Evolutionary conservation across 192 early-diverging fungal genomes (phyloP).

Genomic region (Gaertneriomyces semiglobifer): DNA sequence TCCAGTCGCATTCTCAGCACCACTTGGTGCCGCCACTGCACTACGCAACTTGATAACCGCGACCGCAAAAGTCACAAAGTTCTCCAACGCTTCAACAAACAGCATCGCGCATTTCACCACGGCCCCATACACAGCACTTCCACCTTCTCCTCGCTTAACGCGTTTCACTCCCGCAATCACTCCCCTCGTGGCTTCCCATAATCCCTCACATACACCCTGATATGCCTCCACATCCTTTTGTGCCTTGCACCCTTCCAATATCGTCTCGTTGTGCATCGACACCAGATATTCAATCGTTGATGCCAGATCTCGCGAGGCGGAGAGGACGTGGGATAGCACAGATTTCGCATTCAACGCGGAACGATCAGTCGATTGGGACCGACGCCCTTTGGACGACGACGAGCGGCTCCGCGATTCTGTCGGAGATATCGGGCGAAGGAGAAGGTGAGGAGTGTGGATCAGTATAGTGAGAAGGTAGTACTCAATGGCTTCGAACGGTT

Average conservation of each 20-base stretch:
- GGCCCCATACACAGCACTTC: slow-evolving; percentile 3
- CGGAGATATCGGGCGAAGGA: slow-evolving; percentile 11
- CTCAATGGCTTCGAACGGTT: slow-evolving; percentile 23
- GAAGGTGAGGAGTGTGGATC: slow-evolving; percentile 17
- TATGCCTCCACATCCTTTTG: slow-evolving; percentile 20
- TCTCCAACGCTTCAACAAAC: slow-evolving; percentile 11
- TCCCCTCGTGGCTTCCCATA: slow-evolving; percentile 26
- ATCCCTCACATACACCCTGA: slow-evolving; percentile 13
- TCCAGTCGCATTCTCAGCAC: too few relatives aligned
- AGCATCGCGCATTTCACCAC: slow-evolving; percentile 4
- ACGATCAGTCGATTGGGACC: not conserved
- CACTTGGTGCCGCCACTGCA: too few relatives aligned
- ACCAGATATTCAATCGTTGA: slow-evolving; percentile 27
- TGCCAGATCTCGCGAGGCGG: slow-evolving; percentile 22
- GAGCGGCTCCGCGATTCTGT: slow-evolving; percentile 2
- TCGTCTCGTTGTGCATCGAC: slow-evolving; percentile 19
- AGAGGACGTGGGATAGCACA: slow-evolving; percentile 15
- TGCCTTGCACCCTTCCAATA: slow-evolving; percentile 8
- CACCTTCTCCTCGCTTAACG: slow-evolving; percentile 21
- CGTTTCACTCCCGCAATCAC: slow-evolving; percentile 23
- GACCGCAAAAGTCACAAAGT: slow-evolving; percentile 23
- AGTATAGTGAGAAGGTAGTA: slow-evolving; percentile 25
- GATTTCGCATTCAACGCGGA: not conserved
- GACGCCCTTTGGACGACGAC: not conserved
- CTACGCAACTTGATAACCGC: too few relatives aligned